Evolutionary conservation across 129 eudicot species (phyloP).

Genomic region (Gnaphalium uliginosum): DNA sequence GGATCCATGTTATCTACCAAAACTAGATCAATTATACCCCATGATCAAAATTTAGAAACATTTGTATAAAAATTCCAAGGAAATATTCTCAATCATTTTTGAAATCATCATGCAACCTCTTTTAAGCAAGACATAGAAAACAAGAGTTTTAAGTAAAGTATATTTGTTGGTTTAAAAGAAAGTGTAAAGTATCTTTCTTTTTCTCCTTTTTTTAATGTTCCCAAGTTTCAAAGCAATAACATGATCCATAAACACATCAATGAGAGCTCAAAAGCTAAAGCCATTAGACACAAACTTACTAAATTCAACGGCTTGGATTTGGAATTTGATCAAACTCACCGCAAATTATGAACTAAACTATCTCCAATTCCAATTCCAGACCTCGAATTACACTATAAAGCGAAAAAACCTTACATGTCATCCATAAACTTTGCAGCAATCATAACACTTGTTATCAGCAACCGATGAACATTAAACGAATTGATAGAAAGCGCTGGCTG

Average conservation of each 20-base stretch:
- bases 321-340: constrained; percentile 27
- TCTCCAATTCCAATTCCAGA: constrained; percentile 25
- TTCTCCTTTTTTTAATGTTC: background rate
- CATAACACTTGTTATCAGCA: constrained; percentile 93
- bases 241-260: background rate
- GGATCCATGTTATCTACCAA: constrained; percentile 9
- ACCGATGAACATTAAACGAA: constrained; percentile 78
- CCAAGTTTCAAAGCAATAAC: background rate
- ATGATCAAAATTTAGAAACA: background rate
- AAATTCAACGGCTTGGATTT: constrained; percentile 26
- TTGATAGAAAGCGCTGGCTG: constrained; percentile 69
- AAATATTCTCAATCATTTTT: constrained; percentile 16
- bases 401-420: constrained; percentile 64
- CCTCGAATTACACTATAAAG: constrained; percentile 6
- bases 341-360: background rate
- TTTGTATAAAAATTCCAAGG: constrained; percentile 16
- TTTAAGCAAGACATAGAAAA: constrained; percentile 23
- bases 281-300: constrained; percentile 1
- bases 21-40: constrained; percentile 12
- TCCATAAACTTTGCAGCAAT: constrained; percentile 94
- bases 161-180: background rate
- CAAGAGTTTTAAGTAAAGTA: constrained; percentile 18
- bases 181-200: background rate
- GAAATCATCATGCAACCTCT: constrained; percentile 11
- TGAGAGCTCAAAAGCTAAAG: background rate